phyloP scores from a whole-genome alignment of 179 eudicot species.

The Beta lomatogona region DNA sequence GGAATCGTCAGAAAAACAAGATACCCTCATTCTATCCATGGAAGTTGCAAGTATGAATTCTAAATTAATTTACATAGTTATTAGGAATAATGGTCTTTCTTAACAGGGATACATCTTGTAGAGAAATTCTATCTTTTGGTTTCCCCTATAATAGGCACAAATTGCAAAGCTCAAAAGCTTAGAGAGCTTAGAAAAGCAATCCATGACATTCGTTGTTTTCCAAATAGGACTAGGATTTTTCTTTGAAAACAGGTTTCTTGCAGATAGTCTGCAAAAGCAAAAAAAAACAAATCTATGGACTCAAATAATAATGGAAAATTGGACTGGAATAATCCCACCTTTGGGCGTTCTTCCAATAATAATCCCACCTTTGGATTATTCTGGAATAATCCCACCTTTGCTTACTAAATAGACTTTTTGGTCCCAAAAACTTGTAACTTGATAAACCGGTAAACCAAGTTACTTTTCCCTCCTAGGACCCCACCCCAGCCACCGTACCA shows the following conservation, averaged over 20 bases:
- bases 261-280: background rate
- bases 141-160: background rate
- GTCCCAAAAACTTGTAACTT: no score
- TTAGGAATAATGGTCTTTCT: background rate
- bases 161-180: background rate
- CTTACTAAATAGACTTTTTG: no score
- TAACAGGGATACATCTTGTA: no score
- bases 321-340: no score
- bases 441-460: no score
- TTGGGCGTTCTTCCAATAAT: no score
- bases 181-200: background rate
- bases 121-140: no score
- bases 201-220: background rate
- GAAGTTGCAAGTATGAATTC: background rate
- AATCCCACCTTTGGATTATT: no score
- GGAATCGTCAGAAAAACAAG: background rate
- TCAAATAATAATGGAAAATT: no score
- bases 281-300: background rate
- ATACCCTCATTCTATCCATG: background rate
- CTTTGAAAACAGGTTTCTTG: background rate
- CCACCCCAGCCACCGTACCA: no score
- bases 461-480: no score
- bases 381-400: no score
- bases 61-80: background rate
- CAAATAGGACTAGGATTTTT: background rate